Conservation (phyloP, 805 yeast species). For the Kodamaea fukazawae region DNA sequence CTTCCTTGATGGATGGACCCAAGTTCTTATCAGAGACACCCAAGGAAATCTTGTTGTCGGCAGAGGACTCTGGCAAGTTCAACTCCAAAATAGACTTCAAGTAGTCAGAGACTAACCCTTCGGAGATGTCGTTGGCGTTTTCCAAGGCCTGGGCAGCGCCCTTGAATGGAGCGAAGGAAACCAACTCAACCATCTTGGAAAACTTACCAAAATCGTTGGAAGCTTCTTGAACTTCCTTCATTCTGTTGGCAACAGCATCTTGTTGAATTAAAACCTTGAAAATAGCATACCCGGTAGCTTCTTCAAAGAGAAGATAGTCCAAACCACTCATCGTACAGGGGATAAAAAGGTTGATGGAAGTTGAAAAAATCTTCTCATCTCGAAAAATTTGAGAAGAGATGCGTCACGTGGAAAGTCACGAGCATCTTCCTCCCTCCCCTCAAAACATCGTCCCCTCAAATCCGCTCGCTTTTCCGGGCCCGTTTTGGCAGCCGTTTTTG, state of each 20-base stretch:
- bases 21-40: slow-evolving; percentile 93
- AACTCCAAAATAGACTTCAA: slow-evolving; percentile 85
- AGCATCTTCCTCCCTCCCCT: too few species aligned
- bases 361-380: slow-evolving; percentile 18
- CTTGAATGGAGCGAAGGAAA: slow-evolving; percentile 96
- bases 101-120: slow-evolving; percentile 92
- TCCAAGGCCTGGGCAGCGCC: slow-evolving; percentile 99
- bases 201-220: slow-evolving; percentile 80
- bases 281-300: slow-evolving; percentile 97
- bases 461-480: too few species aligned
- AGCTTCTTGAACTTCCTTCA: slow-evolving; percentile 92
- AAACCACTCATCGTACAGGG: slow-evolving; percentile 29
- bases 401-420: slow-evolving; percentile 4
- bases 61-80: slow-evolving; percentile 78
- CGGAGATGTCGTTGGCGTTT: slow-evolving; percentile 96
- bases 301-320: slow-evolving; percentile 93
- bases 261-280: slow-evolving; percentile 92
- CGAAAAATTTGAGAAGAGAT: slow-evolving; percentile 1
- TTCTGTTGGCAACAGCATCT: slow-evolving; percentile 87
- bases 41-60: slow-evolving; percentile 63
- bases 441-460: too few species aligned
- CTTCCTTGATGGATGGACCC: slow-evolving; percentile 95
- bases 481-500: too few species aligned
- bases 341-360: slow-evolving; percentile 3
- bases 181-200: slow-evolving; percentile 89